Evolutionary conservation across 164 flowering plant genomes (phyloP).

Genomic region (Echeveria elegans): DNA sequence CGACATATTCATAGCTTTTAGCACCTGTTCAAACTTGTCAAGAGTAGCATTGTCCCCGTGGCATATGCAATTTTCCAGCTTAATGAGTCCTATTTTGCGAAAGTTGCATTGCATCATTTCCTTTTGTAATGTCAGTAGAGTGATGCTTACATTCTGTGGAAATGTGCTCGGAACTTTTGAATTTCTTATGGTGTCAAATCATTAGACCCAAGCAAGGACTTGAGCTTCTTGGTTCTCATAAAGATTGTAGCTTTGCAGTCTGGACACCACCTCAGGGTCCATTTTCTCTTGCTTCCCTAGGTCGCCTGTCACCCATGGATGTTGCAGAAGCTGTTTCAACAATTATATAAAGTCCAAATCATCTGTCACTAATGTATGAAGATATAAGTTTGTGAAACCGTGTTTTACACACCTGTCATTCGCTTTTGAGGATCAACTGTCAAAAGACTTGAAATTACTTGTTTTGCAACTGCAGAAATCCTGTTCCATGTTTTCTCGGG

Average conservation of each 20-base stretch:
- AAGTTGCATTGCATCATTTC: no score
- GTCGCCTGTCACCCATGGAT: conserved; percentile 73
- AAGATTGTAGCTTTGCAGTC: conserved; percentile 55
- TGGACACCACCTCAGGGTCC: conserved; percentile 62
- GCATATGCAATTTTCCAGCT: conserved; percentile 36
- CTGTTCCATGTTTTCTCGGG: conserved; percentile 66
- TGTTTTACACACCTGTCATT: conserved; percentile 39
- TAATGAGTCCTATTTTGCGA: background rate
- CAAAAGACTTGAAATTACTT: conserved; percentile 48
- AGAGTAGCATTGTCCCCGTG: conserved; percentile 63
- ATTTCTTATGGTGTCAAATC: conserved; percentile 61
- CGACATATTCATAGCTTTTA: conserved; percentile 66
- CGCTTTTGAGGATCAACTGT: conserved; percentile 51
- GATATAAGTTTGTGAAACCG: background rate
- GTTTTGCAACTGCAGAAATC: conserved; percentile 58
- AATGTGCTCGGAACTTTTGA: conserved; percentile 41
- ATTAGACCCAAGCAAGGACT: conserved; percentile 41
- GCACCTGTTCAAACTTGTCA: conserved; percentile 58
- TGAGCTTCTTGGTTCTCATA: conserved; percentile 60
- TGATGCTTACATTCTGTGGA: conserved; percentile 44
- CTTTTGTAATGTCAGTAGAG: no score
- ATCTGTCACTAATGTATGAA: background rate
- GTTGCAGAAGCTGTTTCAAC: conserved; percentile 38
- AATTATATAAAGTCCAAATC: background rate
- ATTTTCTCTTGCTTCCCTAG: conserved; percentile 54